These are phyloP conservation scores for Neurospora sp. DNA, from an alignment of 495 filamentous ascomycete species.

Conservation along the genomic window DNA sequence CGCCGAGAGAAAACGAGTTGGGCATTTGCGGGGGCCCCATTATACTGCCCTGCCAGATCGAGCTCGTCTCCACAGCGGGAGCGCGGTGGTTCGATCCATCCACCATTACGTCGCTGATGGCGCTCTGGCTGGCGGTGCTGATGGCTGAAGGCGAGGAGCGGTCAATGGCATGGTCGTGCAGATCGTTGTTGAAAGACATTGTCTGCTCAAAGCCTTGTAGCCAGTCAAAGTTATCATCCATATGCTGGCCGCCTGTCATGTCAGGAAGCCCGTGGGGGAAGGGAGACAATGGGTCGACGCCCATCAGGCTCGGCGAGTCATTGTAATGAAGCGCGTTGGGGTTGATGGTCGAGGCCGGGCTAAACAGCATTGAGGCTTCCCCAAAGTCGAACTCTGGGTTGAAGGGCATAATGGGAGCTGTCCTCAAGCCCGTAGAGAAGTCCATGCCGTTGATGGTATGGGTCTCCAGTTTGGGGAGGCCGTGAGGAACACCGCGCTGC, in stretches of 20 bases:
- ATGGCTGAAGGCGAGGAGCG: slow-evolving; percentile 92
- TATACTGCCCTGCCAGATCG: slow-evolving; percentile 59
- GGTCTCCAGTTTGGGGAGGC: slow-evolving; percentile 77
- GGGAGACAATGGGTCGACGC: slow-evolving; percentile 63
- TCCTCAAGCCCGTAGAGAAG: slow-evolving; percentile 58
- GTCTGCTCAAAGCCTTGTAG: slow-evolving; percentile 70
- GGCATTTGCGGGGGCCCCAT: slow-evolving; percentile 49
- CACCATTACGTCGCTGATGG: slow-evolving; percentile 85
- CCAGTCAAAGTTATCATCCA: slow-evolving; percentile 80
- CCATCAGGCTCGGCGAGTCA: slow-evolving; percentile 66
- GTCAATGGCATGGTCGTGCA: slow-evolving; percentile 70
- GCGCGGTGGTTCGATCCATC: slow-evolving; percentile 62
- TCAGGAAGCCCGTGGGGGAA: slow-evolving; percentile 57
- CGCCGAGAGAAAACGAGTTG: slow-evolving; percentile 50
- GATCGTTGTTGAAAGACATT: slow-evolving; percentile 55
- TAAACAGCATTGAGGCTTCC: slow-evolving; percentile 57
- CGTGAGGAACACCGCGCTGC: slow-evolving; percentile 49
- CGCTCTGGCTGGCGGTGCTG: slow-evolving; percentile 84
- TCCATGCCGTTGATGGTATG: slow-evolving; percentile 46
- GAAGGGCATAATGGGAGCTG: slow-evolving; percentile 68
- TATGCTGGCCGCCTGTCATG: slow-evolving; percentile 43
- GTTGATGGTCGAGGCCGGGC: slow-evolving; percentile 68
- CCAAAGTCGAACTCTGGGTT: slow-evolving; percentile 59
- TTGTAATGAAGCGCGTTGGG: slow-evolving; percentile 90
- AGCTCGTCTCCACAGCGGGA: slow-evolving; percentile 32